Conservation (phyloP, 768 basidiomycete species). For the Postia placenta region DNA sequence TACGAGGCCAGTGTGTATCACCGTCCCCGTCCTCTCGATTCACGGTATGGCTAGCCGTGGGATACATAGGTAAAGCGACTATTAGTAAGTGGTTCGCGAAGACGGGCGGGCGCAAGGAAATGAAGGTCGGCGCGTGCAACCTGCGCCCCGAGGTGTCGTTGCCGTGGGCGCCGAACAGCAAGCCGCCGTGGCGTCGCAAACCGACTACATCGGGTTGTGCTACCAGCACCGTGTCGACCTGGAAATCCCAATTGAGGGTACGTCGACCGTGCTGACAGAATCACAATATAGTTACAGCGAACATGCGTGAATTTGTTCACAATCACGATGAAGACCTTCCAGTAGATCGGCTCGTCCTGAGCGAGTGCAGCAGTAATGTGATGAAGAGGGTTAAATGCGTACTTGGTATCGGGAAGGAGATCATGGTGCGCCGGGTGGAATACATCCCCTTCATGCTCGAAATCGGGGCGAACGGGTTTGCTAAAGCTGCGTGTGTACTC, state of each 20-base stretch:
- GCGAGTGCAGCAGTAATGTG: conserved; percentile 19
- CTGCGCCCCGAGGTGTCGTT: not conserved
- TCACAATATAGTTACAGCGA: not conserved
- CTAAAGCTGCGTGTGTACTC: conserved; percentile 34
- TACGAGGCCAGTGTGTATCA: conserved; percentile 28
- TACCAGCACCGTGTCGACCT: conserved; percentile 31
- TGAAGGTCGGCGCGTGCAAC: conserved; percentile 43
- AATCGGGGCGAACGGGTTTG: conserved; percentile 34
- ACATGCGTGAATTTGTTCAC: not conserved
- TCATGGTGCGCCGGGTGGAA: conserved; percentile 38
- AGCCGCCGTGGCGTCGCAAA: conserved; percentile 22
- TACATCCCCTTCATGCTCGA: conserved; percentile 38
- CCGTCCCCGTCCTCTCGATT: not conserved
- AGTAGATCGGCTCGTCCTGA: conserved; percentile 23
- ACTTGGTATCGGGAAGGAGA: conserved; percentile 32
- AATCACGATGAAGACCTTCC: not conserved
- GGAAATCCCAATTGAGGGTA: conserved; percentile 19
- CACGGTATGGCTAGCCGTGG: not conserved
- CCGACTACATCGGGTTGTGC: conserved; percentile 33
- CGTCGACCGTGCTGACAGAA: not conserved
- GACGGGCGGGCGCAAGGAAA: conserved; percentile 43
- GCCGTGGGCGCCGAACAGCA: not conserved
- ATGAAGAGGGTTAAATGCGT: conserved; percentile 29
- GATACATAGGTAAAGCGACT: not conserved
- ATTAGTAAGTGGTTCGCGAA: conserved; percentile 37